phyloP scores from a whole-genome alignment of 495 filamentous ascomycete species.

The Penicillium desertorum region DNA sequence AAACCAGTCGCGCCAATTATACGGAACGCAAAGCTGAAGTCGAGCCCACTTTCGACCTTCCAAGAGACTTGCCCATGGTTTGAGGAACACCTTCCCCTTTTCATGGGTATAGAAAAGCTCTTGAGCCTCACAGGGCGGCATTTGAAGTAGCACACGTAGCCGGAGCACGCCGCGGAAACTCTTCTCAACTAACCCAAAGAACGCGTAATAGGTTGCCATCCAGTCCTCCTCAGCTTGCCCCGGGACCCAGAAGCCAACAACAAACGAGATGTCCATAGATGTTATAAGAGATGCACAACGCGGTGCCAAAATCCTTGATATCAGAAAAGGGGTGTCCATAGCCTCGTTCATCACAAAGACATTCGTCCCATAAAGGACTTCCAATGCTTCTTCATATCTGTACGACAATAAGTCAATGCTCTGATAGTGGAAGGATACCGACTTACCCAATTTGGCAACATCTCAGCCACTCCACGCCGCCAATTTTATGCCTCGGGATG shows the following conservation, averaged over 20 bases:
- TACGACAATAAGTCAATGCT: not conserved
- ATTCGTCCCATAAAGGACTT: slow-evolving; percentile 21
- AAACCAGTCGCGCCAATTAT: slow-evolving; percentile 9
- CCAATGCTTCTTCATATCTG: slow-evolving; percentile 21
- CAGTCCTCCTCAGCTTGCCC: slow-evolving; percentile 1
- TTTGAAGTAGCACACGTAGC: slow-evolving; percentile 10
- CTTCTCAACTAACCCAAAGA: slow-evolving; percentile 10
- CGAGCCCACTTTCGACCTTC: slow-evolving; percentile 8
- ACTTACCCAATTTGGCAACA: slow-evolving; percentile 21
- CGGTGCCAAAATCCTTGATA: slow-evolving; percentile 14
- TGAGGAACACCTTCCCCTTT: not conserved
- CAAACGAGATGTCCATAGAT: slow-evolving; percentile 15
- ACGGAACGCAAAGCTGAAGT: slow-evolving; percentile 10
- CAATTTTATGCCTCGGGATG: slow-evolving; percentile 9
- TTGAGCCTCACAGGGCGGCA: not conserved
- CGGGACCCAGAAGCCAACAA: not conserved
- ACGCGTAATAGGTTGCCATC: slow-evolving; percentile 8
- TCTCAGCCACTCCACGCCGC: slow-evolving; percentile 19
- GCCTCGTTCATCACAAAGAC: slow-evolving; percentile 7
- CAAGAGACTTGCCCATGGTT: slow-evolving; percentile 3
- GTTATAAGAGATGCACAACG: slow-evolving; percentile 10
- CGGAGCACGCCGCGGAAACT: slow-evolving; percentile 7
- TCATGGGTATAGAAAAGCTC: not conserved
- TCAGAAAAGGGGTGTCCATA: slow-evolving; percentile 13
- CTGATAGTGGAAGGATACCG: not conserved